These are phyloP conservation scores for Sideroxylon spinosum DNA, from an alignment of 179 eudicot species.

Conservation along the genomic window DNA sequence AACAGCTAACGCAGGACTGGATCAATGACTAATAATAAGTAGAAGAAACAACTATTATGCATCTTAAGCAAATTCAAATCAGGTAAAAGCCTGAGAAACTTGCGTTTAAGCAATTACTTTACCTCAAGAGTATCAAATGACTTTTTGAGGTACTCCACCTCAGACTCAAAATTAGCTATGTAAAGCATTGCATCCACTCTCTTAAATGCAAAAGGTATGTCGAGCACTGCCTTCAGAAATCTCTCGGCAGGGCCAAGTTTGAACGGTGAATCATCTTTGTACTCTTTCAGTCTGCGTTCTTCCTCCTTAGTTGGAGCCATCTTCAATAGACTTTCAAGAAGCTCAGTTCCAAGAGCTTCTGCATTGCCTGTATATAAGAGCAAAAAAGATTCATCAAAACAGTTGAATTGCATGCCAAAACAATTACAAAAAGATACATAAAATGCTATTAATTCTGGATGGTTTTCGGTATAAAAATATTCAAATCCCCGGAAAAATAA, in stretches of 20 bases:
- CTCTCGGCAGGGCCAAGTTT: constrained; percentile 94
- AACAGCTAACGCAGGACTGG: no score
- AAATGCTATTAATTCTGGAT: neutral
- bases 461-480: neutral
- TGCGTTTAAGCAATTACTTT: constrained; percentile 16
- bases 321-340: constrained; percentile 79
- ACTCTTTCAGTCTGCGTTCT: constrained; percentile 79
- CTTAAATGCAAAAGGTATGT: constrained; percentile 84
- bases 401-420: neutral
- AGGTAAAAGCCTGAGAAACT: neutral
- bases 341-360: constrained; percentile 79
- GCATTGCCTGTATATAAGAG: constrained; percentile 60
- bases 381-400: neutral
- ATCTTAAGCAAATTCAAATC: neutral
- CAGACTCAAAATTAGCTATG: constrained; percentile 75
- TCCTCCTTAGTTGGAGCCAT: constrained; percentile 97
- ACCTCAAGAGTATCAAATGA: constrained; percentile 93
- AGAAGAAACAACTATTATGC: neutral
- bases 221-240: constrained; percentile 77
- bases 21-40: neutral
- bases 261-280: constrained; percentile 73
- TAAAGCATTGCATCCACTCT: constrained; percentile 86
- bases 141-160: constrained; percentile 75
- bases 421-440: neutral
- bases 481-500: neutral